phyloP scores from a whole-genome alignment of 192 early-diverging fungal genomes.

The Backusella sp. region DNA sequence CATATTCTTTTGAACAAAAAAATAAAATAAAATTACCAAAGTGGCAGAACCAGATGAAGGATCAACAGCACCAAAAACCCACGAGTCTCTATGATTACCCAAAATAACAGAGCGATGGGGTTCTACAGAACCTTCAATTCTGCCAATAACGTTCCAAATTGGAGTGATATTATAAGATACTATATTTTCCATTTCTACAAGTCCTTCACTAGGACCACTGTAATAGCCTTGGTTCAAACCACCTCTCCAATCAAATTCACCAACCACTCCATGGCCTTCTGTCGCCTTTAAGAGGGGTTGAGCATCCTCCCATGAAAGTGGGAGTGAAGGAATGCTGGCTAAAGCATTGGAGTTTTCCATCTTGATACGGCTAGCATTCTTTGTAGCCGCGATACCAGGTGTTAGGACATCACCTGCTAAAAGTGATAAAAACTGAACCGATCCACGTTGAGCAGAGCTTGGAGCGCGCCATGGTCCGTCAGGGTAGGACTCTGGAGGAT shows the following conservation, averaged over 20 bases:
- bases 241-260: conserved; percentile 46
- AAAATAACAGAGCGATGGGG: conserved; percentile 53
- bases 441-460: conserved; percentile 59
- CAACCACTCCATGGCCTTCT: conserved; percentile 40
- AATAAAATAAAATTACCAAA: conserved; percentile 28
- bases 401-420: conserved; percentile 69
- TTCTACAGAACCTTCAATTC: conserved; percentile 54
- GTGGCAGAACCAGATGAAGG: conserved; percentile 62
- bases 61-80: conserved; percentile 63
- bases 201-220: conserved; percentile 54
- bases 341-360: conserved; percentile 37
- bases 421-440: conserved; percentile 46
- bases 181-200: conserved; percentile 51
- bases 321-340: conserved; percentile 61
- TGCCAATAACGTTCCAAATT: conserved; percentile 63
- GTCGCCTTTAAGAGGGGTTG: conserved; percentile 56
- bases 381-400: conserved; percentile 52
- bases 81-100: conserved; percentile 65
- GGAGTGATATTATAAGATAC: conserved; percentile 50
- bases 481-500: conserved; percentile 28
- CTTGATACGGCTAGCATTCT: conserved; percentile 48
- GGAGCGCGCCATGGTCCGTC: conserved; percentile 47
- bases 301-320: conserved; percentile 61
- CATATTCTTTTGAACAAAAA: not conserved
- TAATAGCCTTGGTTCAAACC: conserved; percentile 58